phyloP scores from a whole-genome alignment of 768 basidiomycete genomes.

The Rhodosporidiobolus sp. region DNA sequence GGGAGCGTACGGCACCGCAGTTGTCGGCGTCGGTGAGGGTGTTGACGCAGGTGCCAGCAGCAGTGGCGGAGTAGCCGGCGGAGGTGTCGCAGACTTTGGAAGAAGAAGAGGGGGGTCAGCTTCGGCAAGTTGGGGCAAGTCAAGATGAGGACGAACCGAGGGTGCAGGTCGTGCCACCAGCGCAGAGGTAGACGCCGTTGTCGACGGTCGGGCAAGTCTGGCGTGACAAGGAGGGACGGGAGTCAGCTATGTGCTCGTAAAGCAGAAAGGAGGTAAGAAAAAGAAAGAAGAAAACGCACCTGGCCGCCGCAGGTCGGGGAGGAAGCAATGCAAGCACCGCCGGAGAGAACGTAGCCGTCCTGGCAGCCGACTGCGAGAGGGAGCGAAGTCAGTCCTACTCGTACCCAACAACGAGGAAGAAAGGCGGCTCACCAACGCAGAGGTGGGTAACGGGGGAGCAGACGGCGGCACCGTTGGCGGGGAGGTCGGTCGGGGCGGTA shows the following conservation, averaged over 20 bases:
- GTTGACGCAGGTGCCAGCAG: background rate
- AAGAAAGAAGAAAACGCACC: background rate
- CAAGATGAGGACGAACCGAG: background rate
- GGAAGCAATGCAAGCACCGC: conserved; percentile 18
- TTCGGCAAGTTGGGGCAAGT: background rate
- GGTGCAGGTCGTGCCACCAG: conserved; percentile 20
- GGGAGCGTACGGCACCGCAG: conserved; percentile 24
- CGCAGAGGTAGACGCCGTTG: conserved; percentile 26
- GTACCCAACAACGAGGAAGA: background rate
- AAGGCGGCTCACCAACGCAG: conserved; percentile 10
- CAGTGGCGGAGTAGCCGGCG: background rate
- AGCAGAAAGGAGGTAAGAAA: too few species aligned
- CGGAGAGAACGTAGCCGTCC: conserved; percentile 13
- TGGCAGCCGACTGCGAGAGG: conserved; percentile 1
- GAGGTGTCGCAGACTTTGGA: conserved; percentile 1
- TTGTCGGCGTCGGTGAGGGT: conserved; percentile 10
- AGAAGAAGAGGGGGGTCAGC: background rate
- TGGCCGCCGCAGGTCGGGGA: conserved; percentile 15
- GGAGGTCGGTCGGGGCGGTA: conserved; percentile 19
- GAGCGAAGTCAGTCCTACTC: too few species aligned
- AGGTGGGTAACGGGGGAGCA: conserved; percentile 19
- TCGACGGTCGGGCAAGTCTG: conserved; percentile 10
- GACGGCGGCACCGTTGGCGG: conserved; percentile 29
- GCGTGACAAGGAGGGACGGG: background rate
- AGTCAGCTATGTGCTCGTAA: too few species aligned